A percentile compares a stretch with the other conserved stretches of the same genome.
phyloP scores from a whole-genome alignment of 805 yeast species.

The Wickerhamomyces rabaulensis region DNA sequence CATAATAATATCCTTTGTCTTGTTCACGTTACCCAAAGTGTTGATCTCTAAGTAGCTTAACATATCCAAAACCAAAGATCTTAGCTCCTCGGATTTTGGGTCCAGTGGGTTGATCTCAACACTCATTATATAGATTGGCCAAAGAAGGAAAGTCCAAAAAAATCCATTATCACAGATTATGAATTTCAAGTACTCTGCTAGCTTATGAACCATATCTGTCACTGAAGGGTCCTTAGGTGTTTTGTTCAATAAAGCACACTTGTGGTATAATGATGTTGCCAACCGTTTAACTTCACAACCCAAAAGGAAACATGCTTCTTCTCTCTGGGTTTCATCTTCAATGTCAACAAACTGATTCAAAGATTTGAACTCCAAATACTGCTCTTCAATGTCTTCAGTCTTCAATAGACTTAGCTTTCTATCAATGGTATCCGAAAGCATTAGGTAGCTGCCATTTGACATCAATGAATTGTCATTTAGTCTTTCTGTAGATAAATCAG shows the following conservation, averaged over 20 bases:
- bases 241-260: constrained; percentile 4
- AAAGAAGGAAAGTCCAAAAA: constrained; percentile 7
- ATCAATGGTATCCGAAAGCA: not conserved
- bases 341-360: not conserved
- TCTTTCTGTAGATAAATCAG: constrained; percentile 6
- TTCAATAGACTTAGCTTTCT: not conserved
- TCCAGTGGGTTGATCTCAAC: constrained; percentile 3
- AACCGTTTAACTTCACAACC: constrained; percentile 9
- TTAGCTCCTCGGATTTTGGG: constrained; percentile 1
- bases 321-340: constrained; percentile 1
- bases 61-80: constrained; percentile 3
- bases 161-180: constrained; percentile 3
- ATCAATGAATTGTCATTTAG: not conserved
- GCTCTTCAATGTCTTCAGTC: not conserved
- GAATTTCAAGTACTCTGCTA: constrained; percentile 2
- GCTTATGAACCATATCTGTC: not conserved
- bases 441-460: not conserved
- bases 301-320: constrained; percentile 5
- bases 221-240: constrained; percentile 2
- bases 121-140: constrained; percentile 7
- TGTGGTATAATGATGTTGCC: constrained; percentile 2
- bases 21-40: constrained; percentile 7
- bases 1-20: constrained; percentile 4
- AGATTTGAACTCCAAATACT: not conserved
- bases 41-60: constrained; percentile 1